Evolutionary conservation across 2,329 filamentous ascomycete genomes (phyloP).

Genomic region (Sporothrix mexicana): DNA sequence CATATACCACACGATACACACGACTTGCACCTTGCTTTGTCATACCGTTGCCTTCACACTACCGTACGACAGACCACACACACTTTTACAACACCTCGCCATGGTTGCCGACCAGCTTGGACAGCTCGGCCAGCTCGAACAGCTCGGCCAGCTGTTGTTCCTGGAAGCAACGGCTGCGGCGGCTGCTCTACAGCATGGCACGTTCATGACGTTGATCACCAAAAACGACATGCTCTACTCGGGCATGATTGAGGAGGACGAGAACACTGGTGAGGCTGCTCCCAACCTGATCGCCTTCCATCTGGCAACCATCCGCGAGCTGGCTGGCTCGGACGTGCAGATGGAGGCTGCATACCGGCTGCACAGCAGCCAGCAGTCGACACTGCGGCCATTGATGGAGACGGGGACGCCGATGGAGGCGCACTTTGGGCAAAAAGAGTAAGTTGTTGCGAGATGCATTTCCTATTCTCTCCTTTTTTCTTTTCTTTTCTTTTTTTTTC

Average conservation of each 20-base stretch:
- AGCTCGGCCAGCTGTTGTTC: background rate
- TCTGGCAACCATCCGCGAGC: conserved; percentile 22
- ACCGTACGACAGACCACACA: background rate
- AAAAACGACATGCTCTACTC: conserved; percentile 26
- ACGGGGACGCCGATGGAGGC: conserved; percentile 3
- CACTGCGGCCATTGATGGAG: conserved; percentile 1
- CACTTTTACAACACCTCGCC: background rate
- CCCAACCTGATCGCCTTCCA: conserved; percentile 19
- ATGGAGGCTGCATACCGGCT: conserved; percentile 15
- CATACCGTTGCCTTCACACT: background rate
- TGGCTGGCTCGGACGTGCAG: background rate
- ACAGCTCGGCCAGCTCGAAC: background rate
- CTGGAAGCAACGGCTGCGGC: background rate
- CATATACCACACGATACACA: background rate
- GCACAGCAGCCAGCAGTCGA: background rate
- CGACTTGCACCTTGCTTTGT: background rate
- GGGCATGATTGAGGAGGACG: conserved; percentile 19
- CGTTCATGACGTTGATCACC: conserved; percentile 20
- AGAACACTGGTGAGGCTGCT: background rate
- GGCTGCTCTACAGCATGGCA: background rate
- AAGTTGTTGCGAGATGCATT: background rate
- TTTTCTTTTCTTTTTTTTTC: background rate
- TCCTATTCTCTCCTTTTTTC: background rate
- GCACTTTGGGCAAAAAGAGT: conserved; percentile 23
- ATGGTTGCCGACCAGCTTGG: background rate